These are phyloP conservation scores for Rhodotorula mucilaginosa DNA, from an alignment of 1,284 basidiomycete genomes.

Conservation along the genomic window DNA sequence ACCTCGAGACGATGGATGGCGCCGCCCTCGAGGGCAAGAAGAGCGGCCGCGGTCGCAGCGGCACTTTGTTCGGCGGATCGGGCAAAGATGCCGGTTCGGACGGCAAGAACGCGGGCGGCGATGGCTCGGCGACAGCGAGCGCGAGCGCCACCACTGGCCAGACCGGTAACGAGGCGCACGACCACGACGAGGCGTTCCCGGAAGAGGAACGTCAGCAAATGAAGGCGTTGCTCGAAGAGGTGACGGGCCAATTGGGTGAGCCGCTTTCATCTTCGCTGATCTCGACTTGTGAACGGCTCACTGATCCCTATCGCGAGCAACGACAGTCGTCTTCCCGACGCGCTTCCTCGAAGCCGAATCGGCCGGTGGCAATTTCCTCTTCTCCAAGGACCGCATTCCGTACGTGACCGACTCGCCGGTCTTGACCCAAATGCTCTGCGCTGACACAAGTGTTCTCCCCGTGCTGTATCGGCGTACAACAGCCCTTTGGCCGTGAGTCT, in stretches of 20 bases:
- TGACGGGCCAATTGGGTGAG: constrained; percentile 80
- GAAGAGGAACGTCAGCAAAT: constrained; percentile 76
- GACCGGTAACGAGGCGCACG: constrained; percentile 5
- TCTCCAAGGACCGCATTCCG: constrained; percentile 34
- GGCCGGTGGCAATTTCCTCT: constrained; percentile 58
- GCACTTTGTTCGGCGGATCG: constrained; percentile 20
- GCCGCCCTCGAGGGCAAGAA: constrained; percentile 18
- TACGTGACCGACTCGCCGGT: neutral
- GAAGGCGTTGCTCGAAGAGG: constrained; percentile 71
- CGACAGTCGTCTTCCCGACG: constrained; percentile 52
- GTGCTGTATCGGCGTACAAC: neutral
- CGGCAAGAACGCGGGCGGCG: neutral
- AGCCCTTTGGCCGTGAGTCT: constrained; percentile 23
- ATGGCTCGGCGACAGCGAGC: neutral
- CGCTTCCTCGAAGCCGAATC: constrained; percentile 45
- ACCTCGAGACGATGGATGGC: constrained; percentile 14
- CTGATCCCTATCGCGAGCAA: constrained; percentile 40
- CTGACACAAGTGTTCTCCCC: neutral
- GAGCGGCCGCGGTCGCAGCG: constrained; percentile 12
- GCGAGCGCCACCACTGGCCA: neutral
- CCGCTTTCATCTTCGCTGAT: constrained; percentile 5
- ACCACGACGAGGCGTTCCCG: constrained; percentile 54
- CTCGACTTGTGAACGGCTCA: neutral
- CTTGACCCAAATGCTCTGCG: rapidly evolving
- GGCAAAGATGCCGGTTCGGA: neutral